Conservation (phyloP, 2,329 filamentous ascomycete genomes). For the Diaporthe humulicola region DNA sequence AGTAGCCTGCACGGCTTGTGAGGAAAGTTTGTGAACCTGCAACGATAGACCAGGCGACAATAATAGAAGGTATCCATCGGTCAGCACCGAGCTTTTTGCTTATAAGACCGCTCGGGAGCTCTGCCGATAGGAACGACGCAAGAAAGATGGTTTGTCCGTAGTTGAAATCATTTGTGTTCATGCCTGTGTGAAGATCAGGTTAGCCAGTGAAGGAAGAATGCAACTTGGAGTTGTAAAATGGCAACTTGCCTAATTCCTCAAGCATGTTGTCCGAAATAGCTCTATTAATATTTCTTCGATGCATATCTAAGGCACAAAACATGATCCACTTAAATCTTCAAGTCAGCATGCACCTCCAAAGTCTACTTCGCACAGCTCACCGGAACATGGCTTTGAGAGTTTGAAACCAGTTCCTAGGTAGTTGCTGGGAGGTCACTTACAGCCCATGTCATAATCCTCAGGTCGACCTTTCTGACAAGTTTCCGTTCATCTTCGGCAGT, state of each 20-base stretch:
- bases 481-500: conserved; percentile 64
- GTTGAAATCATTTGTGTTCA: conserved; percentile 56
- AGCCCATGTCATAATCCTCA: conserved; percentile 50
- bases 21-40: conserved; percentile 49
- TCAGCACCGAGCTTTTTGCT: conserved; percentile 64
- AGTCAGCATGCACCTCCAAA: not conserved
- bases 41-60: conserved; percentile 47
- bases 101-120: conserved; percentile 65
- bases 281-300: conserved; percentile 48
- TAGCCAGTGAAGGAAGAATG: not conserved
- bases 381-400: no score
- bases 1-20: conserved; percentile 46
- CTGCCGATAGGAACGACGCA: conserved; percentile 60
- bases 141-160: conserved; percentile 62
- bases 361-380: not conserved
- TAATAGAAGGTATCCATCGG: conserved; percentile 61
- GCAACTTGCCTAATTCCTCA: conserved; percentile 50
- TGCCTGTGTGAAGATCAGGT: conserved; percentile 40
- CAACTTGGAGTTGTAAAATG: not conserved
- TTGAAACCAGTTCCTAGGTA: not conserved
- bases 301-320: conserved; percentile 45
- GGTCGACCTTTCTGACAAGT: conserved; percentile 63
- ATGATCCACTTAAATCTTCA: conserved; percentile 42
- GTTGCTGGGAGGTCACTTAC: not conserved
- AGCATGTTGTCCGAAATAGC: conserved; percentile 51